Evolutionary conservation across 1,284 basidiomycete genomes (phyloP).

Genomic region (Cryptococcus jaspeensis): DNA sequence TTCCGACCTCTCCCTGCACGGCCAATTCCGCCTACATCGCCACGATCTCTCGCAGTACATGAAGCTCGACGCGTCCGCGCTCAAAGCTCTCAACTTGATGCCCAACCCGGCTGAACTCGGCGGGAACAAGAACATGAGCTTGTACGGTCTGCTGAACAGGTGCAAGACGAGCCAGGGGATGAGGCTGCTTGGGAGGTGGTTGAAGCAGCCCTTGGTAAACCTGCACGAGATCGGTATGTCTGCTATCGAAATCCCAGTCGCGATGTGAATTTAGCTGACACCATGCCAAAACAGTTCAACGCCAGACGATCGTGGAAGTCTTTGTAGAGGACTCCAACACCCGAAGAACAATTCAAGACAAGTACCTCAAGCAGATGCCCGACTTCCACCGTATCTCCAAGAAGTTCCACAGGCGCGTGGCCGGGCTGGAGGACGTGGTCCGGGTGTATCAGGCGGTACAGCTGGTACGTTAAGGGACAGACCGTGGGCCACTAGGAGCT

Average conservation of each 20-base stretch:
- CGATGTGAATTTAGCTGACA: not conserved
- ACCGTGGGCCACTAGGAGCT: not conserved
- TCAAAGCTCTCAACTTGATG: conserved; percentile 84
- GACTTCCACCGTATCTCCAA: conserved; percentile 93
- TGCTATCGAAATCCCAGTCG: not conserved
- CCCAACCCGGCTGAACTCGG: conserved; percentile 64
- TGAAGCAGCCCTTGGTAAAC: conserved; percentile 95
- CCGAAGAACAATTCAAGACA: conserved; percentile 73
- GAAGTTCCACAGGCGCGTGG: conserved; percentile 80
- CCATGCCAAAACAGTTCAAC: conserved; percentile 59
- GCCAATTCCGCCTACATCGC: conserved; percentile 73
- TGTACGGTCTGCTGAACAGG: conserved; percentile 87
- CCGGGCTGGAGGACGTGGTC: conserved; percentile 91
- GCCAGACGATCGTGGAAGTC: conserved; percentile 82
- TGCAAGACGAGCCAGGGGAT: conserved; percentile 97
- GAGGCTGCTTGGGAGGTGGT: conserved; percentile 85
- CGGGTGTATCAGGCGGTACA: conserved; percentile 88
- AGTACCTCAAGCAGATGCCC: conserved; percentile 86
- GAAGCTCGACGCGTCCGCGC: conserved; percentile 90
- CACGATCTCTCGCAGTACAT: conserved; percentile 95
- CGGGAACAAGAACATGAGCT: conserved; percentile 71
- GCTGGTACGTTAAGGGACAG: conserved; percentile 53
- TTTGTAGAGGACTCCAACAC: conserved; percentile 77
- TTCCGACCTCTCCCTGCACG: conserved; percentile 77
- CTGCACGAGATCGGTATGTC: conserved; percentile 86